Evolutionary conservation across 2,329 filamentous ascomycete genomes (phyloP), one percentile per base, ranked within the genome.

Genomic region (Fusarium nurragi): DNA sequence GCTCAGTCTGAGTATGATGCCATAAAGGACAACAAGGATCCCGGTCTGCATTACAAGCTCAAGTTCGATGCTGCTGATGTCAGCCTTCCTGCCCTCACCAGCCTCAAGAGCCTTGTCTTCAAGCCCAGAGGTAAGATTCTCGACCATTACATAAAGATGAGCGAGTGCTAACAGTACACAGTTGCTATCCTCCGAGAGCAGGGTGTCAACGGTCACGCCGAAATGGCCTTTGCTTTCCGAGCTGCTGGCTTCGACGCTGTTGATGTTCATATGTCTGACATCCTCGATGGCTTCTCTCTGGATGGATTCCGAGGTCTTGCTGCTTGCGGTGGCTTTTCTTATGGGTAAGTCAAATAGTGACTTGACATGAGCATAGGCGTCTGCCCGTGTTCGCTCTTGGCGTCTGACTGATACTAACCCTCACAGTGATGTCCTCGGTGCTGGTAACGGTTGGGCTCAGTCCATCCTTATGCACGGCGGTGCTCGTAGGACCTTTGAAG

Each of bases 171-270:
- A 83, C 83, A 70, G 71, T 76, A 77, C 91, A 91, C 89, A 28
- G 94, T 99, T 22, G 95, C 95, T 39, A 97, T 99, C 70, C 87
- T 99, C 21, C 87, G 95, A 74, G 95, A 98, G 77, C 93, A 97
- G 77, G 95, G 95, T 76, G 92, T 97, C 68, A 98, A 99, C 79
- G 92, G 94, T 38, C 88, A 97, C 72, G 89, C 93, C n/a, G 95
- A 99, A 77, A 97, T 99, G 92, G 95, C 95, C 1, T 98, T 97
- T 74, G 93, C 94, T 45, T 98, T 98, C 84, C 89, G 90, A 67
- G 88, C 89, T 32, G 94, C 95, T 39, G 94, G 94, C 34, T 98
- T 98, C 80, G 90, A 93, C 46, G 88, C 94, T 14, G 87, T 98
- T 43, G 94, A 99, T 74, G 90, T 98, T 2, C 94, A 97, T 83